Evolutionary conservation across 768 basidiomycete species (phyloP).

Genomic region (Podaxis pistillaris): DNA sequence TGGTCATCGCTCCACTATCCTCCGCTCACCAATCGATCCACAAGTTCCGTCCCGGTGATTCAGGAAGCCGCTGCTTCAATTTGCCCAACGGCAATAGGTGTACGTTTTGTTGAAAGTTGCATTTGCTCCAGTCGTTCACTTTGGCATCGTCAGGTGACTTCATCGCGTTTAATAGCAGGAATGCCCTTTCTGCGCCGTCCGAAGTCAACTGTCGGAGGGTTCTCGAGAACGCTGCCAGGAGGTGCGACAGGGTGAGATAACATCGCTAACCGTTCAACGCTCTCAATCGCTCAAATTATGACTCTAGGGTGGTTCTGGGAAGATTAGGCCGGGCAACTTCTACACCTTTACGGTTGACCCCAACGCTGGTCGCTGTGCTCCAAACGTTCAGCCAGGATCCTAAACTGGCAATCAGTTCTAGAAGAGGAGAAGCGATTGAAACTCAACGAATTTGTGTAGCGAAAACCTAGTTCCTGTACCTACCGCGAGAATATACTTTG

Average conservation of each 20-base stretch:
- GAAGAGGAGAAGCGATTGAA: too few relatives aligned
- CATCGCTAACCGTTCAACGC: background rate
- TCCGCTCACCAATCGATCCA: background rate
- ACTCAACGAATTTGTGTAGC: too few relatives aligned
- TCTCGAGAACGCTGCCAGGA: background rate
- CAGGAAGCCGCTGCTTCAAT: conserved; percentile 1
- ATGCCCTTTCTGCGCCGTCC: background rate
- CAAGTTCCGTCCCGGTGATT: background rate
- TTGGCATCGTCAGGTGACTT: background rate
- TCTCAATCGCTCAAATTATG: background rate
- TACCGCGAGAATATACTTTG: too few relatives aligned
- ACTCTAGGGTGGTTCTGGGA: background rate
- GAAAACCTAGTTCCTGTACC: too few relatives aligned
- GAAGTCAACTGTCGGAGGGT: background rate
- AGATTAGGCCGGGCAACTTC: background rate
- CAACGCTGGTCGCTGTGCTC: background rate
- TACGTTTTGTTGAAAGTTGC: background rate
- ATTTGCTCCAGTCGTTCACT: background rate
- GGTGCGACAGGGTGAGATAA: background rate
- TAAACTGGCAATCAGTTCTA: background rate
- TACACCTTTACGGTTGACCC: background rate
- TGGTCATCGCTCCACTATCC: too few relatives aligned
- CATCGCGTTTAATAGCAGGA: background rate
- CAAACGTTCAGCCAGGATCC: background rate
- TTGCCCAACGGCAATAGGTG: conserved; percentile 1